These are phyloP conservation scores for Potentilla sterilis DNA, from an alignment of 306 rosid species.

Conservation along the genomic window DNA sequence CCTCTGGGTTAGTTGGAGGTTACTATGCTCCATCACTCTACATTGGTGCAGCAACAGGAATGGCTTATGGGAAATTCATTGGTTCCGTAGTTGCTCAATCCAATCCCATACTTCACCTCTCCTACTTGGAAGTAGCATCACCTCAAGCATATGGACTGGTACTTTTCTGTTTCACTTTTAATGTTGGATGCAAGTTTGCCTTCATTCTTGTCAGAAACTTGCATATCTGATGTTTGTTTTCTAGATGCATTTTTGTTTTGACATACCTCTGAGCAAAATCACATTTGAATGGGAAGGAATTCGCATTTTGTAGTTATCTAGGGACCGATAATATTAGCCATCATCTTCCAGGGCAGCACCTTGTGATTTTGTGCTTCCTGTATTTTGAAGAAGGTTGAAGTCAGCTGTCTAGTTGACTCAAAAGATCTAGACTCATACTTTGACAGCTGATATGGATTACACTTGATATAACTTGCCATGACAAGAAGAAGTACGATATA, in stretches of 20 bases:
- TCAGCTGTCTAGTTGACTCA: neutral
- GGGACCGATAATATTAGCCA: conserved; percentile 12
- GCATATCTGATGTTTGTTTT: conserved; percentile 9
- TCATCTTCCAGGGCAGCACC: conserved; percentile 14
- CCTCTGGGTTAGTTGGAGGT: conserved; percentile 94
- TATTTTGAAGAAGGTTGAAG: neutral
- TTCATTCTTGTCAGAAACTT: conserved; percentile 15
- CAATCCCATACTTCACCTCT: conserved; percentile 49
- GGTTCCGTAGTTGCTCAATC: conserved; percentile 57
- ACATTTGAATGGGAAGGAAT: conserved; percentile 21
- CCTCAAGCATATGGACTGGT: conserved; percentile 99
- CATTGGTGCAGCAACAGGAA: conserved; percentile 93
- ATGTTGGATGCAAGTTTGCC: conserved; percentile 19
- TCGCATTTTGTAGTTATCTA: conserved; percentile 12
- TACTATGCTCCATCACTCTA: conserved; percentile 95
- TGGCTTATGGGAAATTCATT: conserved; percentile 84
- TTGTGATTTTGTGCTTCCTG: conserved; percentile 14
- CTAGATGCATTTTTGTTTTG: conserved; percentile 6
- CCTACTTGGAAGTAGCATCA: conserved; percentile 86
- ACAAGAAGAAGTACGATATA: neutral
- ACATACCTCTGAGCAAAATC: conserved; percentile 24
- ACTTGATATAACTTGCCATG: neutral
- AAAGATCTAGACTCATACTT: neutral
- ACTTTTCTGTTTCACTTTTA: conserved; percentile 30
- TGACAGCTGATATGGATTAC: neutral